These are phyloP conservation scores for Aspergillus bombycis DNA, from an alignment of 2,329 filamentous ascomycete species.

Conservation along the genomic window DNA sequence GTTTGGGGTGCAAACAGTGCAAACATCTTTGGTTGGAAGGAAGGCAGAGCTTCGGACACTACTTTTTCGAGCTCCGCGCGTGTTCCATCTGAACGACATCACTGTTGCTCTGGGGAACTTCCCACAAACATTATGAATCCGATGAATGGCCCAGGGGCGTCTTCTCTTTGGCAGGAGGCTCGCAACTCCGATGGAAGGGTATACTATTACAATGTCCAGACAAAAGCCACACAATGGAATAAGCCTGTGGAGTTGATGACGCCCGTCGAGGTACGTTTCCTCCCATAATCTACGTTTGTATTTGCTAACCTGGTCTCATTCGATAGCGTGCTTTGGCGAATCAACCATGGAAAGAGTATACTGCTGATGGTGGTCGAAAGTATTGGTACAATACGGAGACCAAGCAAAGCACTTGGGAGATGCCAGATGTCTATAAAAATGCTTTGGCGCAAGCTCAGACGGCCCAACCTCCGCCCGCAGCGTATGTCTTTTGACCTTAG, in stretches of 20 bases:
- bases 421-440: conserved; percentile 80
- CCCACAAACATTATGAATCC: conserved; percentile 33
- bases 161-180: conserved; percentile 75
- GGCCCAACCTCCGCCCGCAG: conserved; percentile 47
- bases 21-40: conserved; percentile 25
- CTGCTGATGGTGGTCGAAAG: conserved; percentile 79
- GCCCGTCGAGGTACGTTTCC: conserved; percentile 68
- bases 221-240: conserved; percentile 89
- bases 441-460: conserved; percentile 64
- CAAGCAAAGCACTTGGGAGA: conserved; percentile 91
- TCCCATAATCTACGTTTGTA: conserved; percentile 13
- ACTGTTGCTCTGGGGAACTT: conserved; percentile 10
- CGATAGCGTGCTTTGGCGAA: conserved; percentile 74
- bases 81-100: conserved; percentile 10
- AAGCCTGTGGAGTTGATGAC: conserved; percentile 91
- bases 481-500: conserved; percentile 42
- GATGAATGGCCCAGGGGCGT: conserved; percentile 64
- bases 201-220: conserved; percentile 89
- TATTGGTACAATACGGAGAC: conserved; percentile 97
- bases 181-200: conserved; percentile 77
- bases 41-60: conserved; percentile 27
- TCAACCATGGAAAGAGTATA: conserved; percentile 93
- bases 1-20: conserved; percentile 29
- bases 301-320: conserved; percentile 17
- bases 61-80: conserved; percentile 24